Base-by-base conservation (phyloP, 345 rosid genomes). In the Laguncularia racemosa region DNA sequence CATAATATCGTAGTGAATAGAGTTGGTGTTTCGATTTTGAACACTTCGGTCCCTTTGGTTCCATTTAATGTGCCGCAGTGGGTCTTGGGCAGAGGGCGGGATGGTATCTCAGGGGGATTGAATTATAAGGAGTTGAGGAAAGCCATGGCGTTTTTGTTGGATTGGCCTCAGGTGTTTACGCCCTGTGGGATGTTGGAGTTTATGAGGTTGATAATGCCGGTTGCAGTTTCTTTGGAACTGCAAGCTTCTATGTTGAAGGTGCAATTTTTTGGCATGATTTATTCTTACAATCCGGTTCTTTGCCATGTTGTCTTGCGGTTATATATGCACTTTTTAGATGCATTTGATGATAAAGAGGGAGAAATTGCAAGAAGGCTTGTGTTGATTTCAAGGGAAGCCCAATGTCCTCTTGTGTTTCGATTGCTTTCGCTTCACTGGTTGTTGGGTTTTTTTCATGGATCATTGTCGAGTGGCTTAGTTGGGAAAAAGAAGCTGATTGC, bases 181-280 rank as follows among this genome's bases (percentile, higher is more conserved):
- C 85, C 97, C 1, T 82, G 76, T 68, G 99, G 81, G 50, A 89
- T 82, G 84, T 60, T 85, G 84, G 95, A 89, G 60, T 84, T 93
- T 65, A 60, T 87, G 85, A 81, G 78, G 43, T 74, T 89, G 90
- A 73, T 93, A 55, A 78, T 87, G 70, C 97, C 97, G 0, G 58
- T 93, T 59, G 95, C 87, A 0, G 68, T 71, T 11, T 84, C 84
- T 43, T 66, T 93, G 79, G 97, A 85, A 61, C 79, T 93, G 76
- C 97, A 85, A 74, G 78, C 88, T 0, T 93, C 99, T 11, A 85
- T 89, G 95, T 57, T 93, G 76, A 93, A 79, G 74, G 95, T 93
- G 50, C 96, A 93, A 76, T 87, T 93, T 66, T 82, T 83, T 51
- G 84, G 91, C 59, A 79, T 89, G 95, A 78, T 93, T 61, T 82